Evolutionary conservation across 2,329 filamentous ascomycete species (phyloP).

Genomic region (Xylaria arbuscula): DNA sequence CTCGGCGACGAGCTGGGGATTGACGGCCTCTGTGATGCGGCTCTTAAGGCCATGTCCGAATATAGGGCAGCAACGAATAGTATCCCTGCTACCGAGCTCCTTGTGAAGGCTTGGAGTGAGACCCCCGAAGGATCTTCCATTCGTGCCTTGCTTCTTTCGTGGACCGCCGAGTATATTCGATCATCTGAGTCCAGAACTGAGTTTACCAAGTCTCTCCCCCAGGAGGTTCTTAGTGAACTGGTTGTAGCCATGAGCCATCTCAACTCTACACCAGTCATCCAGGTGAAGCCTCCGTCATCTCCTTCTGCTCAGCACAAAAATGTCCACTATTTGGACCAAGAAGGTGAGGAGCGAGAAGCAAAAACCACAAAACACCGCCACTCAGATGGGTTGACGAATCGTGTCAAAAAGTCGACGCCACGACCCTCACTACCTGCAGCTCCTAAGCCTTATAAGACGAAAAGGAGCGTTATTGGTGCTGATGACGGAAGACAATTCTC

Average conservation of each 20-base stretch:
- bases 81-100: constrained; percentile 68
- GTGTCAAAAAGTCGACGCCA: constrained; percentile 47
- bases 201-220: constrained; percentile 70
- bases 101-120: constrained; percentile 71
- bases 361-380: constrained; percentile 55
- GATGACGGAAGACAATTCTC: constrained; percentile 50
- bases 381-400: constrained; percentile 49
- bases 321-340: constrained; percentile 61
- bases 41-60: constrained; percentile 68
- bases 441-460: constrained; percentile 48
- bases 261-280: constrained; percentile 54
- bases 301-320: constrained; percentile 55
- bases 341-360: constrained; percentile 54
- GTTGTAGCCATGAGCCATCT: constrained; percentile 71
- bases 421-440: constrained; percentile 48
- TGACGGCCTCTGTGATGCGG: constrained; percentile 65
- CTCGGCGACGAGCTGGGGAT: constrained; percentile 64
- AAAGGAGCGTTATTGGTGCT: constrained; percentile 47
- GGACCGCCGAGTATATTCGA: constrained; percentile 73
- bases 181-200: constrained; percentile 66
- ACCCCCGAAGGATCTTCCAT: constrained; percentile 70
- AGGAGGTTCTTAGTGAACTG: constrained; percentile 71
- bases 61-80: constrained; percentile 62
- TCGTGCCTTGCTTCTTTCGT: constrained; percentile 67
- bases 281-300: constrained; percentile 43